phyloP scores from a whole-genome alignment of 805 yeast species.

The Babjeviella inositovora region DNA sequence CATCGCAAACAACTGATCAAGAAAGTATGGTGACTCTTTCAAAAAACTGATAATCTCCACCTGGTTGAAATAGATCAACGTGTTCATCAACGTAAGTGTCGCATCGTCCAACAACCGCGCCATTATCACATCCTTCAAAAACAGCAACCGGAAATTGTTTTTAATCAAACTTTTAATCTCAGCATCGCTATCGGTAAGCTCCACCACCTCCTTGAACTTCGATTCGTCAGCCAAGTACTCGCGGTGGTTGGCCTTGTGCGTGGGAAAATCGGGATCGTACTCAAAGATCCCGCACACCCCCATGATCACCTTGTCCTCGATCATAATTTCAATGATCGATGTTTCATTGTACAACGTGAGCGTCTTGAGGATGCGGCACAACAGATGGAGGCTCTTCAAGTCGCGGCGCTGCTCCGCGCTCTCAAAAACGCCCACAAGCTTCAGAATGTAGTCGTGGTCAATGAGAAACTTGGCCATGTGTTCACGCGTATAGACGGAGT shows the following conservation, averaged over 20 bases:
- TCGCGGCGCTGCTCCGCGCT: slow-evolving; percentile 35
- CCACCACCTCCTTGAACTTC: slow-evolving; percentile 57
- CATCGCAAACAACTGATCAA: slow-evolving; percentile 39
- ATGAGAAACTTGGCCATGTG: slow-evolving; percentile 40
- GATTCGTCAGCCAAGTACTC: slow-evolving; percentile 40
- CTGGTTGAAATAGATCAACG: slow-evolving; percentile 55
- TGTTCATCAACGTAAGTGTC: slow-evolving; percentile 47
- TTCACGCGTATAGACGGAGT: slow-evolving; percentile 46
- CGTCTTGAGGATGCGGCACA: slow-evolving; percentile 64
- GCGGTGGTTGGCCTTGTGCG: slow-evolving; percentile 66
- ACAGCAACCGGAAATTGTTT: slow-evolving; percentile 64
- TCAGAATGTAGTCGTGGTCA: slow-evolving; percentile 32
- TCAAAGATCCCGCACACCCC: slow-evolving; percentile 73
- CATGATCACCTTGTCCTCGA: slow-evolving; percentile 31
- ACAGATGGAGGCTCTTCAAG: slow-evolving; percentile 38
- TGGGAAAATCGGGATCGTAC: slow-evolving; percentile 77
- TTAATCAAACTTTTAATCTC: slow-evolving; percentile 40
- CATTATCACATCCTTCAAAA: slow-evolving; percentile 73
- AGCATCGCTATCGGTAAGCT: slow-evolving; percentile 34
- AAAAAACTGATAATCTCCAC: slow-evolving; percentile 46
- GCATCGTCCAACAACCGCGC: slow-evolving; percentile 76
- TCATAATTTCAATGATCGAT: slow-evolving; percentile 36
- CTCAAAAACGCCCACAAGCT: slow-evolving; percentile 35
- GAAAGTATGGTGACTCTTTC: slow-evolving; percentile 31
- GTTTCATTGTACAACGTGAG: slow-evolving; percentile 59